Base-by-base conservation (phyloP, 805 yeast species). In the Grigorovia transvaalensis region DNA sequence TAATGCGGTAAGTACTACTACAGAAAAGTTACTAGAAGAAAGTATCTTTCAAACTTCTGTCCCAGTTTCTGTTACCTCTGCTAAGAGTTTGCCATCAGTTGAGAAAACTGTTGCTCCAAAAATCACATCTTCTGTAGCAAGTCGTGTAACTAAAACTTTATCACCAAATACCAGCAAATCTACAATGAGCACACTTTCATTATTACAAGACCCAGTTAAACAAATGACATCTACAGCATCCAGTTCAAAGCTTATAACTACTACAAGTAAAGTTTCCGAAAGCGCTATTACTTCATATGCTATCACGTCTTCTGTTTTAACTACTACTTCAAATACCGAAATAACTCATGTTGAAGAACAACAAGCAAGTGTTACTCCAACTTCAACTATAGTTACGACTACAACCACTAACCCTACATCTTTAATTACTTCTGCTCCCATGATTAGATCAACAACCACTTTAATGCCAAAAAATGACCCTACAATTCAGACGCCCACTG, bases 1-100 rank as follows among this genome's bases (percentile, higher is more conserved):
- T 50, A 55, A 58, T 33, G 57, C 57, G 30, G 59, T 67, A 18
- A 56, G 64, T 11, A 56, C 69, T 2, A 60, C 69, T 0, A 61
- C 68, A 1, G 64, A 61, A 50, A 56, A 58, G 44, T 54, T 62
- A 42, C 54, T 61, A n/a, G 54, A 57, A 12, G 54, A 65, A 17
- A 55, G 68, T 13, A 59, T 66, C 9, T 19, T 59, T 20, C 35
- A 53, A 4, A 53, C 56, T 19, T 50, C 51, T 19, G 48, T 51
- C 3, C 70, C 41, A 41, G 42, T 45, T 11, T 33, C 42, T 19
- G 41, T 17, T 4, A 33, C 45, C 17, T n/a, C 46, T 27, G 40
- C 43, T 40, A 9, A n/a, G 9, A n/a, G 29, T 15, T 29, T 17
- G 9, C 29, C 19, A 12, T 7, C 9, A 17, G 43, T 27, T 23